These are phyloP conservation scores for Trametes sp. DNA, from an alignment of 1,284 basidiomycete genomes.

Conservation along the genomic window DNA sequence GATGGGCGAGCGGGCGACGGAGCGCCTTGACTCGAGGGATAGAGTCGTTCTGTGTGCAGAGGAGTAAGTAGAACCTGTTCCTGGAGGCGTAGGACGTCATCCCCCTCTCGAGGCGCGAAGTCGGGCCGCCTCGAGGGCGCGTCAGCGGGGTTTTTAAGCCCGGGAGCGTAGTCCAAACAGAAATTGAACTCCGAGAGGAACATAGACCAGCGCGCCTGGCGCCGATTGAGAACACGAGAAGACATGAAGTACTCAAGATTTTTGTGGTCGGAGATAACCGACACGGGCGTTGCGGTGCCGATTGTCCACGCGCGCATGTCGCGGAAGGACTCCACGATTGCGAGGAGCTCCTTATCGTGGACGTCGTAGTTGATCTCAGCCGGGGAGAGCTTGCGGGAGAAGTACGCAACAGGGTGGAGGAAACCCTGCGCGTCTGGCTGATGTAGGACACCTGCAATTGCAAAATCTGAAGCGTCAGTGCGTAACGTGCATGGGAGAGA, in stretches of 20 bases:
- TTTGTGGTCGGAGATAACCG: slow-evolving; percentile 45
- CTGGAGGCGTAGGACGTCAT: slow-evolving; percentile 29
- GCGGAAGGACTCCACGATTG: slow-evolving; percentile 44
- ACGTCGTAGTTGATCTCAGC: slow-evolving; percentile 47
- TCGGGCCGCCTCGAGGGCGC: slow-evolving; percentile 42
- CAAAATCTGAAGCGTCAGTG: slow-evolving; percentile 37
- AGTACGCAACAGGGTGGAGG: slow-evolving; percentile 44
- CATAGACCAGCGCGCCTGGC: slow-evolving; percentile 51
- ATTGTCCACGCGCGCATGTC: slow-evolving; percentile 44
- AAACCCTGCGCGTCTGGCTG: slow-evolving; percentile 36
- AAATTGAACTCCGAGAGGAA: slow-evolving; percentile 50
- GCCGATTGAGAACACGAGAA: slow-evolving; percentile 43
- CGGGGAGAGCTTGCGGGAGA: slow-evolving; percentile 40
- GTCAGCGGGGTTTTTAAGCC: slow-evolving; percentile 45
- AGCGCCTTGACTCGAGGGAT: not conserved
- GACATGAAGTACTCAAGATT: slow-evolving; percentile 48
- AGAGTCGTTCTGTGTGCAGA: slow-evolving; percentile 34
- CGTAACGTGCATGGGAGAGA: slow-evolving; percentile 32
- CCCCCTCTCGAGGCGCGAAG: slow-evolving; percentile 45
- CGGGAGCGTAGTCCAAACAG: slow-evolving; percentile 42
- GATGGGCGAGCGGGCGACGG: slow-evolving; percentile 17
- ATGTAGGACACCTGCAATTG: slow-evolving; percentile 39
- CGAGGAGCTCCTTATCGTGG: slow-evolving; percentile 49
- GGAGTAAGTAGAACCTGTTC: slow-evolving; percentile 29
- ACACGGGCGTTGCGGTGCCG: slow-evolving; percentile 35